Evolutionary conservation across 2,329 filamentous ascomycete species (phyloP), one percentile per base, ranked within the genome.

Genomic region (Sclerotinia spermophila): DNA sequence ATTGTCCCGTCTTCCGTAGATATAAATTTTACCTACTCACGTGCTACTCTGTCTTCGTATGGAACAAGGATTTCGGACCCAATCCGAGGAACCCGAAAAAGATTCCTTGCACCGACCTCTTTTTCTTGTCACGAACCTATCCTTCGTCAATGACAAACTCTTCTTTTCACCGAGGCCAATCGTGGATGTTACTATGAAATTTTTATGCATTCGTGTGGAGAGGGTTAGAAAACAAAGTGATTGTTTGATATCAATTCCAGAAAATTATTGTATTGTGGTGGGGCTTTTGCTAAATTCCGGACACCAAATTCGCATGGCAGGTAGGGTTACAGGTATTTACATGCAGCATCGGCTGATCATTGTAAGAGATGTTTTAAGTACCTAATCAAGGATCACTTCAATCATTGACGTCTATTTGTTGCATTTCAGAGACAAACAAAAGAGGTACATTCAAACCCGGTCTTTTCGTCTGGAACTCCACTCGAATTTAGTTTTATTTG

Each of bases 401-500:
- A 35, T 62, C 21, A 35, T 33, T 48, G 30, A 48, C 17, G 59
- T 45, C 60, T 48, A 48, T 65, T 65, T 51, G 44, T 51, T 51
- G 30, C 21, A 27, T 38, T 65, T 40, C 13, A 65, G 33, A 65
- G 27, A 51, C 33, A 65, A 38, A 17, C 33, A 38, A 51, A 65
- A 35, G 45, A 27, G 10, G 42, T 58, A n/a, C 6, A 24, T 38
- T 30, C 44, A 40, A 42, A 53, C 62, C 62, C 62, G 62, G 62
- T 66, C 62, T 66, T 65, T 27, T 45, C 62, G 62, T 66, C 38
- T 53, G 15, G 7, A 42, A 27, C 60, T 62, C 60, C 60, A 62
- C 60, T 30, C 24, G 40, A 42, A 53, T 38, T 48, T 55, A 65
- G 45, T 40, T 53, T 53, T 38, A 65, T 40, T 65, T 53, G 24